Evolutionary conservation across 1,284 basidiomycete species (phyloP), one percentile per base, ranked within the genome.

Genomic region (Microstroma glucosiphilum): DNA sequence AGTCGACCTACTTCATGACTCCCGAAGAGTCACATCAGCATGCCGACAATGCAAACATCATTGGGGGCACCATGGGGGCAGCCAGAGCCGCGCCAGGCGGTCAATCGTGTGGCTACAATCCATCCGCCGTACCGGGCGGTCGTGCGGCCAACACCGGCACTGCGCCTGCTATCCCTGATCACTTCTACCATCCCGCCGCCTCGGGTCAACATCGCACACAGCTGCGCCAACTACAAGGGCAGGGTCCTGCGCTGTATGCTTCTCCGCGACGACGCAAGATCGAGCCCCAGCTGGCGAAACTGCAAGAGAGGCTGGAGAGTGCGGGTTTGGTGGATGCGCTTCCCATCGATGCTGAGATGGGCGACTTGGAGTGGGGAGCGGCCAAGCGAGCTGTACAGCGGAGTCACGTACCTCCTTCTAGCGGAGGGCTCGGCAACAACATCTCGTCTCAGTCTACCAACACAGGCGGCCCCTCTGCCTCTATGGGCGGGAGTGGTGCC

Each of bases 261-360:
- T 37, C 30, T 37, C 30, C 30, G 4, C 3, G 30, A 37, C 15
- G 15, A 25, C 30, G 55, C 25, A n/a, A 58, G 17, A 76, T 78
- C 55, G 75, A 77, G 37, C 66, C 69, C 19, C 41, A 53, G n/a
- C 62, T 78, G 17, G 58, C 68, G 15, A 64, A 62, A 1, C 66
- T 72, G 19, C 77, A 77, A 48, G 62, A 74, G 41, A 67, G 74
- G 11, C 69, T 79, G 0, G 63, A 62, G 26, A 64, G 63, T 1
- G 76, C 76, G n/a, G 71, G 71, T 1, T 64, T 79, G 0, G 76
- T 75, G 8, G 69, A 71, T 1, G 55, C 68, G 6, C 60, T 79
- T 6, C 74, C 77, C 1, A 43, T 72, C 13, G 68, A 74, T 40
- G 74, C 76, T 23, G 73, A 75, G 42, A 69, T 75, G 70, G 67